Percentiles rank a stretch among this genome's conserved stretches.
Evolutionary conservation across 1,139 yeast species (phyloP).

Genomic region (Suhomyces coccinellae): DNA sequence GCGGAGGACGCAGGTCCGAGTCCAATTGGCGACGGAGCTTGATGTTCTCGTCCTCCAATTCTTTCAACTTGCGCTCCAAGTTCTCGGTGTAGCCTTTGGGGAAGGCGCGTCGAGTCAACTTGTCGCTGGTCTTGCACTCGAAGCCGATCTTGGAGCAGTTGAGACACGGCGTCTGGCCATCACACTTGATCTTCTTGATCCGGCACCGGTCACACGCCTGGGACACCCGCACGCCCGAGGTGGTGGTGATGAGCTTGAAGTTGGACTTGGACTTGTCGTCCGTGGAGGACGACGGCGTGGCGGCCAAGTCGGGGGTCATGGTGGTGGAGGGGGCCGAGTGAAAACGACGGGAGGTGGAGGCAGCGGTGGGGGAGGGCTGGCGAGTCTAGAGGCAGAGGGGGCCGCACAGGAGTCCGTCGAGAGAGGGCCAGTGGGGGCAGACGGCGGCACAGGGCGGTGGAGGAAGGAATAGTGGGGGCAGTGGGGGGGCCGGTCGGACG

Average conservation of each 20-base stretch:
- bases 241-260: conserved; percentile 42
- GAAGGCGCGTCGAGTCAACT: conserved; percentile 60
- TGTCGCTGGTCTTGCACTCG: conserved; percentile 71
- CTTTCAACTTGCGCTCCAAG: conserved; percentile 60
- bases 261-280: conserved; percentile 22
- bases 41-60: conserved; percentile 59
- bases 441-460: not conserved
- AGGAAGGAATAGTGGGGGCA: not conserved
- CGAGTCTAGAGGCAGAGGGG: too few species aligned
- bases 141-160: conserved; percentile 65
- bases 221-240: conserved; percentile 52
- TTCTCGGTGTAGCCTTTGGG: conserved; percentile 68
- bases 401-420: too few species aligned
- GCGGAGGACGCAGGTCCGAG: not conserved
- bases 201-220: conserved; percentile 84
- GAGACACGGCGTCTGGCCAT: conserved; percentile 69
- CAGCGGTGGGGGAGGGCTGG: too few species aligned
- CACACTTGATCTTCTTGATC: conserved; percentile 74
- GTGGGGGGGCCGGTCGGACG: not conserved
- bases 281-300: not conserved
- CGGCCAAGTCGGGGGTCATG: not conserved
- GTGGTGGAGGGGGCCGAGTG: not conserved
- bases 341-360: too few species aligned
- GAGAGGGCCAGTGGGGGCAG: not conserved
- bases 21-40: conserved; percentile 27